These are phyloP conservation scores for Saraca asoca DNA, from an alignment of 331 rosid species.

Conservation along the genomic window DNA sequence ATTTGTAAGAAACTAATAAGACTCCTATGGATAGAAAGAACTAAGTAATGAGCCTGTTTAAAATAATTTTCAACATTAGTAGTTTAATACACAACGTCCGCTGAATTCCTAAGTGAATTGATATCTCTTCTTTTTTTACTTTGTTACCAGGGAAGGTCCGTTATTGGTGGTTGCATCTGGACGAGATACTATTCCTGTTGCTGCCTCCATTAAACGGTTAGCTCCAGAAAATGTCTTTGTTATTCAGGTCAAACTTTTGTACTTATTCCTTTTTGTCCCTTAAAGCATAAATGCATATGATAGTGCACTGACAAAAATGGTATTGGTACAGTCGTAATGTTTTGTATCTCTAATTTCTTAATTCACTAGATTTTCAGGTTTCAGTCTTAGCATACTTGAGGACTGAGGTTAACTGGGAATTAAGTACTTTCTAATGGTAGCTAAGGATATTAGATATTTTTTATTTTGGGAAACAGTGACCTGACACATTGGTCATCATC, in stretches of 20 bases:
- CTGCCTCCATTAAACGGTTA: conserved; percentile 75
- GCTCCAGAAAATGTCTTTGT: conserved; percentile 91
- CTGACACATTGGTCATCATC: not conserved
- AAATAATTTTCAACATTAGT: not conserved
- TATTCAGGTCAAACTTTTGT: conserved; percentile 74
- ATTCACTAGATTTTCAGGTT: not conserved
- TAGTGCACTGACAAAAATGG: not conserved
- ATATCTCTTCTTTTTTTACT: not conserved
- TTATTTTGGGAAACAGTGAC: conserved; percentile 12
- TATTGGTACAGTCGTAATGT: not conserved
- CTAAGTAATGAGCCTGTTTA: not conserved
- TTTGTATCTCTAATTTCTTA: not conserved
- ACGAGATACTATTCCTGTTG: conserved; percentile 77
- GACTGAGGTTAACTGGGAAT: conserved; percentile 7
- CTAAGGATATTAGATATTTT: conserved; percentile 13
- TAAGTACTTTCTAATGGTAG: not conserved
- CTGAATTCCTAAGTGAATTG: conserved; percentile 11
- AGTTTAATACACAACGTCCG: not conserved
- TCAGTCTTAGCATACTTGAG: not conserved
- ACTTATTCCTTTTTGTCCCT: conserved; percentile 27
- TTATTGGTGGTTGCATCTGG: conserved; percentile 90
- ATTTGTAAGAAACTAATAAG: conserved; percentile 4
- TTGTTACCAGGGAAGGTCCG: conserved; percentile 70
- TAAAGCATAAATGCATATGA: conserved; percentile 14
- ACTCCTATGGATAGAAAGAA: not conserved